A percentile compares a stretch with the other conserved stretches of the same genome.
Evolutionary conservation across 306 rosid species (phyloP).

Genomic region (Acacia acuminata): DNA sequence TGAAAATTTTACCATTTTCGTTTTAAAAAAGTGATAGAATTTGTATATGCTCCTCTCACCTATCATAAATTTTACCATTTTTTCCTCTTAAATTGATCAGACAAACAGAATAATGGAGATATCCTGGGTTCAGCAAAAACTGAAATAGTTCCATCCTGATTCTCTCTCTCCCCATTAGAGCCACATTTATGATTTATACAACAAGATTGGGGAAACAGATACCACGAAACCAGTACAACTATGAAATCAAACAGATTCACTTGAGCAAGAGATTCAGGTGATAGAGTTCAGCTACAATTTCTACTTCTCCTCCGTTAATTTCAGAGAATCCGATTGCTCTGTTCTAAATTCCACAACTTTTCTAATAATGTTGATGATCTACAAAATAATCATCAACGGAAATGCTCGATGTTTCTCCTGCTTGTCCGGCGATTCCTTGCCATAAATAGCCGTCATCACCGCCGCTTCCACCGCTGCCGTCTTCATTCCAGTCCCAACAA

Average conservation of each 20-base stretch:
- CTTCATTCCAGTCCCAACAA: constrained; percentile 31
- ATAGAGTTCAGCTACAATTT: background rate
- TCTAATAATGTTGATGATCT: background rate
- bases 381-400: constrained; percentile 76
- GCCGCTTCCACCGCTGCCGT: background rate
- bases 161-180: too few relatives aligned
- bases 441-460: background rate
- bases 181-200: background rate
- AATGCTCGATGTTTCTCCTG: constrained; percentile 48
- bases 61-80: too few relatives aligned
- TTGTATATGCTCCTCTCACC: too few relatives aligned
- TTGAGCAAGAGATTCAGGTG: background rate
- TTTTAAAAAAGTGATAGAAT: too few relatives aligned
- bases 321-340: background rate
- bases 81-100: too few relatives aligned
- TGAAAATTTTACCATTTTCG: too few relatives aligned
- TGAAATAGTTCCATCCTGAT: background rate
- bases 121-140: background rate
- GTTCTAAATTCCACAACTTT: background rate
- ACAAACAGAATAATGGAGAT: background rate
- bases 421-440: background rate
- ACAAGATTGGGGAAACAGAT: background rate
- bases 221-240: background rate
- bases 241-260: background rate
- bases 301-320: background rate